Base-by-base conservation (phyloP, 2,329 filamentous ascomycete genomes). In the Hypoxylon sp. region DNA sequence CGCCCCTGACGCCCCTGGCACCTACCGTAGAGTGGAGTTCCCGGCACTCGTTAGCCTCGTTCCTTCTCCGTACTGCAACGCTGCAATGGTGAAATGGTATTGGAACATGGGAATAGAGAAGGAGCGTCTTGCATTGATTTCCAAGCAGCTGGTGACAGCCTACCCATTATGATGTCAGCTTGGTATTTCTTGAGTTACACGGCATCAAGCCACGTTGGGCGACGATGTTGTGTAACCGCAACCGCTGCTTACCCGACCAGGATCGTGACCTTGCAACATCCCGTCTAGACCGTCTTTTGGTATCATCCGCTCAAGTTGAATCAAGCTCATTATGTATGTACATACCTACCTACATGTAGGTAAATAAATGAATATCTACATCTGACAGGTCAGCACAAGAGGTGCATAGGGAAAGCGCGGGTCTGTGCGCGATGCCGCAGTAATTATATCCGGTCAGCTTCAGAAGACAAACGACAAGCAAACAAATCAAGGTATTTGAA, bases 91-190 rank as follows among this genome's bases (percentile, higher is more conserved):
- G 44, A 39, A 44, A 48, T 44, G 29, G 42, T 15, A 42, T 54
- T 13, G 24, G 24, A 27, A 27, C 24, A 37, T 37, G 3, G 37
- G 42, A 15, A 46, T 15, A 39, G 21, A 44, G 17, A 8, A 31
- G 17, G n/a, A 48, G 29, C 6, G 19, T 52, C 44, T 6, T 27
- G 31, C n/a, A 53, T 21, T 52, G 6, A 21, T 17, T 10, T 21
- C 24, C 21, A 55, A 24, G 8, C 13, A 17, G 11, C 17, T 10
- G 39, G 39, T 39, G 53, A 10, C 15, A 46, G 32, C 42, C 19
- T 48, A 48, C 27, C 31, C n/a, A 17, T 17, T 21, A 60, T 60
- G 56, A 65, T 61, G 56, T 68, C 65, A 61, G 31, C 39, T 60
- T 42, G 56, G 7, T 42, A n/a, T 46, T 46, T 60, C 35, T 3